A percentile compares a stretch with the other conserved stretches of the same genome.
Conservation (phyloP, 148 eudicot genomes). For the Rhododendron williamsianum region DNA sequence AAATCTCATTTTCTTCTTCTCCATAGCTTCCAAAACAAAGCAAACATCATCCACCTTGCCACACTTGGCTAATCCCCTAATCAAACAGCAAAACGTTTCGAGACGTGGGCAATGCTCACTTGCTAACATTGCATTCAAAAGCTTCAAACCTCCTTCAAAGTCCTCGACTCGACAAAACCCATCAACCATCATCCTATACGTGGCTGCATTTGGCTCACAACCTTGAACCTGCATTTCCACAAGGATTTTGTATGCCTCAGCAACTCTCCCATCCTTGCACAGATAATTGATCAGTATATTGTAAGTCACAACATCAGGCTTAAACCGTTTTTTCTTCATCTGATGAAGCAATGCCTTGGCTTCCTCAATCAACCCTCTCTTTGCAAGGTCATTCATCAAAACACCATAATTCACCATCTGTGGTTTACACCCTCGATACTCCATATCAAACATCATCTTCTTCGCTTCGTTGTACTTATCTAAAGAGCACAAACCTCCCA, state of each 20-base stretch:
- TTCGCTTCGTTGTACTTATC: constrained; percentile 65
- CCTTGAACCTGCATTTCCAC: constrained; percentile 81
- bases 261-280: constrained; percentile 51
- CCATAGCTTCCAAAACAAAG: constrained; percentile 78
- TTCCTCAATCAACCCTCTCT: constrained; percentile 58
- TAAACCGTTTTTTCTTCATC: constrained; percentile 71
- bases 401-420: constrained; percentile 62
- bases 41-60: constrained; percentile 61
- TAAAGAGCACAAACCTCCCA: constrained; percentile 75
- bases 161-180: constrained; percentile 60
- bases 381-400: constrained; percentile 67
- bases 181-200: constrained; percentile 84
- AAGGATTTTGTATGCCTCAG: constrained; percentile 71
- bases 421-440: constrained; percentile 72
- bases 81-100: constrained; percentile 56
- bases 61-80: constrained; percentile 51
- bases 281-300: constrained; percentile 63
- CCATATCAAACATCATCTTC: constrained; percentile 97
- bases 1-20: constrained; percentile 52
- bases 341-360: constrained; percentile 61
- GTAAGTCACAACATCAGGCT: constrained; percentile 68
- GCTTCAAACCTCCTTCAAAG: constrained; percentile 52
- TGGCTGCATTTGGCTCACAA: constrained; percentile 77
- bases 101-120: constrained; percentile 63
- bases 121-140: constrained; percentile 65